Conservation (phyloP, 1,139 yeast species). For the Candida mesenterica region DNA sequence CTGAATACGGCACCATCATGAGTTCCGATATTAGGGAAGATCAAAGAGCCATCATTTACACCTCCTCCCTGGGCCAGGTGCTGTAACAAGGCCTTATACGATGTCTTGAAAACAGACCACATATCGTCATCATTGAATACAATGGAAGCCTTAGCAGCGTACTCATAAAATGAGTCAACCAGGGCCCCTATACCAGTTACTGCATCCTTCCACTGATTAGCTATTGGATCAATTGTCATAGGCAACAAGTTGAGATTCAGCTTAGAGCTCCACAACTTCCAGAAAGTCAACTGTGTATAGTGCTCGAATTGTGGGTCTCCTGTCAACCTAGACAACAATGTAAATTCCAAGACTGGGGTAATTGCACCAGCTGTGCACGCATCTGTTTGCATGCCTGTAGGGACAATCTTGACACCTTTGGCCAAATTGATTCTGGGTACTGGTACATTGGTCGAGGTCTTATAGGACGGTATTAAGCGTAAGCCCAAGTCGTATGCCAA, state of each 20-base stretch:
- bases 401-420: conserved; percentile 48
- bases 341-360: conserved; percentile 76
- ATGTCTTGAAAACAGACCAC: conserved; percentile 56
- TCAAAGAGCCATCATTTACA: conserved; percentile 49
- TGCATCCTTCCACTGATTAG: conserved; percentile 56
- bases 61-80: conserved; percentile 41
- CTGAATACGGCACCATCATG: conserved; percentile 50
- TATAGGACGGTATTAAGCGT: conserved; percentile 64
- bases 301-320: conserved; percentile 71
- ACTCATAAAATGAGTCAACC: conserved; percentile 90
- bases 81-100: conserved; percentile 57
- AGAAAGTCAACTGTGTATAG: conserved; percentile 60
- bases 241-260: conserved; percentile 67
- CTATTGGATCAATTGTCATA: conserved; percentile 67
- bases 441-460: conserved; percentile 61
- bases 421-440: conserved; percentile 68
- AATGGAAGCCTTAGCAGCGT: conserved; percentile 75
- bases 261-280: conserved; percentile 68
- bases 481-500: conserved; percentile 74
- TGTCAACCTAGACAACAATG: conserved; percentile 68
- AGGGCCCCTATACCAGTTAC: conserved; percentile 88
- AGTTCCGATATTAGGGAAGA: conserved; percentile 60
- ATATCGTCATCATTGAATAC: conserved; percentile 67
- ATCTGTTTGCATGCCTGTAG: conserved; percentile 47
- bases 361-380: conserved; percentile 89